A percentile compares a stretch with the other conserved stretches of the same genome.
Conservation (phyloP, 2,329 filamentous ascomycete species). For the Aspergillus sp. region DNA sequence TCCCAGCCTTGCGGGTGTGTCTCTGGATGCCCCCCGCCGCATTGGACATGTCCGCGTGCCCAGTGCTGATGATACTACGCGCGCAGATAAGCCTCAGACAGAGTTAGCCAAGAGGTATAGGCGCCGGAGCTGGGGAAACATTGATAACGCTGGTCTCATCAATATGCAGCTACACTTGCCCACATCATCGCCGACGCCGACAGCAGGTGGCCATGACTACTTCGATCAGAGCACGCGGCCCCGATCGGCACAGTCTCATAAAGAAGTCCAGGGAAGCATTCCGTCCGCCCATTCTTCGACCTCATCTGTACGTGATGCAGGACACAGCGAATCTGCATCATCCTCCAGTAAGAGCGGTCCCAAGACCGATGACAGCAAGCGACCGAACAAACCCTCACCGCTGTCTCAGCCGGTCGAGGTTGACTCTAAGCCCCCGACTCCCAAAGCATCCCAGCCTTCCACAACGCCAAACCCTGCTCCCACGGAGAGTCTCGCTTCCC, state of each 20-base stretch:
- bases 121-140: slow-evolving; percentile 77
- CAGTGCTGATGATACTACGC: slow-evolving; percentile 70
- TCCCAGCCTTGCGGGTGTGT: slow-evolving; percentile 30
- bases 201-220: slow-evolving; percentile 39
- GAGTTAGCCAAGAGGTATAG: slow-evolving; percentile 76
- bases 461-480: slow-evolving; percentile 36
- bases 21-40: slow-evolving; percentile 40
- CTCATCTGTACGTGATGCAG: slow-evolving; percentile 54
- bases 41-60: slow-evolving; percentile 58
- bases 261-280: slow-evolving; percentile 66
- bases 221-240: slow-evolving; percentile 35
- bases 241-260: slow-evolving; percentile 46
- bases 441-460: slow-evolving; percentile 17
- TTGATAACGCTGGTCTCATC: slow-evolving; percentile 49
- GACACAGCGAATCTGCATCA: slow-evolving; percentile 24
- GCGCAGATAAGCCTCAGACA: slow-evolving; percentile 54
- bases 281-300: slow-evolving; percentile 56
- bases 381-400: slow-evolving; percentile 68
- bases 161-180: slow-evolving; percentile 38
- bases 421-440: slow-evolving; percentile 34
- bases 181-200: slow-evolving; percentile 32
- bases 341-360: slow-evolving; percentile 33
- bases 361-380: slow-evolving; percentile 68
- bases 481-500: slow-evolving; percentile 68
- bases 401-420: slow-evolving; percentile 68